Evolutionary conservation across 345 rosid genomes (phyloP).

Genomic region (Aquilaria yunnanensis): DNA sequence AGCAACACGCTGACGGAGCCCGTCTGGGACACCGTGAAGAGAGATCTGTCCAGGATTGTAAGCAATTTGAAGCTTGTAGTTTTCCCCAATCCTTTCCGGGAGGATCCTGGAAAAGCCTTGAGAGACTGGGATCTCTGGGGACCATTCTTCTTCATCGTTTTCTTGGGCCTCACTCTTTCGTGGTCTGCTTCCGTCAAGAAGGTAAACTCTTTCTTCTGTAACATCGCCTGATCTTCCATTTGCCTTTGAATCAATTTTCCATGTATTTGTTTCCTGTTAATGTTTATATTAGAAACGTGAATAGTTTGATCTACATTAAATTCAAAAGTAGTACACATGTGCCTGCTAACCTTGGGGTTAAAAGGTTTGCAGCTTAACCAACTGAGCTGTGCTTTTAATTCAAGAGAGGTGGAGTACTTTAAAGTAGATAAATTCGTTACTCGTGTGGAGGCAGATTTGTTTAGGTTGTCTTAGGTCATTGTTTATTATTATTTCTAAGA

Average conservation of each 20-base stretch:
- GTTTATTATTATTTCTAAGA: too few relatives aligned
- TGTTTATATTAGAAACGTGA: too few relatives aligned
- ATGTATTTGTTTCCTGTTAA: not conserved
- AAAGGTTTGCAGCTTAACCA: too few relatives aligned
- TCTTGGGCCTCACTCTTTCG: constrained; percentile 74
- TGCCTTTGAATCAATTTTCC: not conserved
- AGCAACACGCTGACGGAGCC: constrained; percentile 88
- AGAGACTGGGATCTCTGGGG: constrained; percentile 98
- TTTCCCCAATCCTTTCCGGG: constrained; percentile 76
- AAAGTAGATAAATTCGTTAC: too few relatives aligned
- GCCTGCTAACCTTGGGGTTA: too few relatives aligned
- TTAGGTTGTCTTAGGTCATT: too few relatives aligned
- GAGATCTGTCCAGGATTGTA: constrained; percentile 83
- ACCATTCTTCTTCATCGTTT: constrained; percentile 82
- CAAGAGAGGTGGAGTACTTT: too few relatives aligned
- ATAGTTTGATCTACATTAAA: too few relatives aligned
- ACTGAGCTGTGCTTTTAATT: too few relatives aligned
- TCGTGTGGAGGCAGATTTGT: too few relatives aligned
- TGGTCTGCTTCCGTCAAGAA: constrained; percentile 70
- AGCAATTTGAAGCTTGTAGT: constrained; percentile 91
- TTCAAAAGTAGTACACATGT: too few relatives aligned
- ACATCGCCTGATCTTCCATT: too few relatives aligned
- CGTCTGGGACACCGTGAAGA: constrained; percentile 89
- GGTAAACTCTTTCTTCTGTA: constrained; percentile 17
- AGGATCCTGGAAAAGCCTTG: constrained; percentile 88